These are phyloP conservation scores for Cyclotella baltica DNA, from an alignment of 108 stramenopile species.

Conservation along the genomic window DNA sequence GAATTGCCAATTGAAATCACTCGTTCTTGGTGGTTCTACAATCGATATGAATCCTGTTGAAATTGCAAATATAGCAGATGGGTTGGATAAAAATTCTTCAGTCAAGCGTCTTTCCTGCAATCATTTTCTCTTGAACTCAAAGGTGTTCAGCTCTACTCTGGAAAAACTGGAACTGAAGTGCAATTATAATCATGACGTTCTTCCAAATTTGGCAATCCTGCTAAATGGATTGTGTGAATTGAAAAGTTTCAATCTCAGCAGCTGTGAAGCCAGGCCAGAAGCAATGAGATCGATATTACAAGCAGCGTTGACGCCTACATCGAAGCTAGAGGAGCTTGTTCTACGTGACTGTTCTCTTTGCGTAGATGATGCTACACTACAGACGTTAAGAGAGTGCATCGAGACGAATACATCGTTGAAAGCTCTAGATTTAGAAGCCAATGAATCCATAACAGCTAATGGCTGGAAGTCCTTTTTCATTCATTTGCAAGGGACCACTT, in stretches of 20 bases:
- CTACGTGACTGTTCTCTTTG: neutral
- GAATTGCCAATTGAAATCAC: neutral
- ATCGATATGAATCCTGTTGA: neutral
- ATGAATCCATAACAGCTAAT: too few species aligned
- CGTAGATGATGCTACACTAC: neutral
- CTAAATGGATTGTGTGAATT: neutral
- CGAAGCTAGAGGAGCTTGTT: neutral
- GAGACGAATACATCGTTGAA: neutral
- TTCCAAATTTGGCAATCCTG: neutral
- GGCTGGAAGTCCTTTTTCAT: too few species aligned
- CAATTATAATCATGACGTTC: too few species aligned
- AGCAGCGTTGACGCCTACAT: neutral
- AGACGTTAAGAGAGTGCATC: neutral
- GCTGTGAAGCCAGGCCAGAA: too few species aligned
- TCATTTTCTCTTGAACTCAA: neutral
- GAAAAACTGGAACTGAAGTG: neutral
- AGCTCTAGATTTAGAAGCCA: too few species aligned
- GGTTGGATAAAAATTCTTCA: too few species aligned
- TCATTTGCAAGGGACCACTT: too few species aligned
- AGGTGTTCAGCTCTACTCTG: neutral
- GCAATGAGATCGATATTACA: neutral
- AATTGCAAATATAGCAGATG: neutral
- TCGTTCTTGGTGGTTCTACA: neutral
- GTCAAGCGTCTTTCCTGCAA: too few species aligned
- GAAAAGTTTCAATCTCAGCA: neutral